phyloP scores from a whole-genome alignment of 116 monocot species.

The Cymodocea nodosa region DNA sequence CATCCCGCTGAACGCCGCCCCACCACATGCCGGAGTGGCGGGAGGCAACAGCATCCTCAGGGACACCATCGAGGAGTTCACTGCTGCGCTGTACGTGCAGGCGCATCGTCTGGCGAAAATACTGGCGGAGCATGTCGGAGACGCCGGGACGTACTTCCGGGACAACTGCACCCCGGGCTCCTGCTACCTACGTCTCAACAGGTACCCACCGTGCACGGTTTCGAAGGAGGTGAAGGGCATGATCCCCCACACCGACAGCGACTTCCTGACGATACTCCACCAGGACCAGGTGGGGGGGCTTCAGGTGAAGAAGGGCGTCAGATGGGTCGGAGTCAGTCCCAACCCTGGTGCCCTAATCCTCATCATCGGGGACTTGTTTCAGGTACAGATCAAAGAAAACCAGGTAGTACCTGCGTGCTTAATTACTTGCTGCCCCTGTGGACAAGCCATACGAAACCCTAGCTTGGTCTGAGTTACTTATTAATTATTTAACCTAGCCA shows the following conservation, averaged over 20 bases:
- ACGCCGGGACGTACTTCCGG: conserved; percentile 5
- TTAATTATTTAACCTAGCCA: no score
- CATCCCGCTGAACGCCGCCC: conserved; percentile 29
- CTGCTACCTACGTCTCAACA: conserved; percentile 69
- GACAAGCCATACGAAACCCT: not conserved
- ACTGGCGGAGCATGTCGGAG: conserved; percentile 43
- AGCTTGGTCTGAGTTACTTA: no score
- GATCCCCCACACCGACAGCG: conserved; percentile 88
- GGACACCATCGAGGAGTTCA: conserved; percentile 44
- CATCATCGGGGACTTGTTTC: conserved; percentile 95
- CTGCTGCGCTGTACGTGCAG: conserved; percentile 38
- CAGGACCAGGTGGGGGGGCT: conserved; percentile 77
- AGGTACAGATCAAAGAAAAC: no score
- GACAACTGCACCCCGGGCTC: conserved; percentile 47
- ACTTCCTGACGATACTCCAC: conserved; percentile 73
- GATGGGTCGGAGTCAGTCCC: conserved; percentile 74
- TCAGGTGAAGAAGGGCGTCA: conserved; percentile 66
- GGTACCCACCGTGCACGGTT: conserved; percentile 68
- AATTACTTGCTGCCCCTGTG: no score
- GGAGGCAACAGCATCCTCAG: conserved; percentile 7
- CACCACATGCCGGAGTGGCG: no score
- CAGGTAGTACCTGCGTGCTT: no score
- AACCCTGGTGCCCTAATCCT: conserved; percentile 66
- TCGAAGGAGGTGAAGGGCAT: conserved; percentile 52
- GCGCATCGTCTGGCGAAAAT: conserved; percentile 29